Base-by-base conservation (phyloP, 768 basidiomycete species). In the Lactarius quietus region DNA sequence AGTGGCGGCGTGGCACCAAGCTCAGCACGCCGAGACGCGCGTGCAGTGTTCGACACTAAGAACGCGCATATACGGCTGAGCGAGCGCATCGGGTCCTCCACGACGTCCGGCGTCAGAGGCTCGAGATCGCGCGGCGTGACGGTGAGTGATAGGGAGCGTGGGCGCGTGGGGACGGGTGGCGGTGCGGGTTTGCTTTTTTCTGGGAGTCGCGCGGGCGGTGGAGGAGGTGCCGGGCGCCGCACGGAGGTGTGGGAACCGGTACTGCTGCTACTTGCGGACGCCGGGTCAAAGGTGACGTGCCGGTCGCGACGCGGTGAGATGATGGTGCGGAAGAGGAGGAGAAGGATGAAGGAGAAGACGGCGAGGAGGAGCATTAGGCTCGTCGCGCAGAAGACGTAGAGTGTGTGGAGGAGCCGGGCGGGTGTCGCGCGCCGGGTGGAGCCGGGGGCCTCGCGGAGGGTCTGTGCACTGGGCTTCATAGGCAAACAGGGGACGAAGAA, bases 91-190 rank as follows among this genome's bases (percentile, higher is more conserved):
- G 65, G 65, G 20, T 66, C 65, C 65, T 66, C 65, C 23, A 51
- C 56, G 12, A 36, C 56, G 61, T 61, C 65, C 14, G 65, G 60
- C 38, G 65, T 62, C 38, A 29, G 38, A 15, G 65, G 60, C 36
- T 66, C 65, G 65, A 66, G 60, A 29, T 20, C 60, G 23, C 31
- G 54, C 38, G 65, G 65, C 31, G 65, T 66, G 35, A 55, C 26
- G 14, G 60, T 66, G 55, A 66, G 65, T 1, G 65, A 66, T 36
- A 57, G 59, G n/a, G 54, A 39, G 3, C 53, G 51, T 36, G 33
- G 8, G 8, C 6, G 31, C 41, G 54, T 28, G 28, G 26, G 48
- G 7, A 15, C 20, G 6, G 29, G 36, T 8, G 62, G n/a, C 1
- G 2, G 29, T 23, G 26, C 8, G 39, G 36, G 35, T 41, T n/a